Evolutionary conservation across 1,284 basidiomycete genomes (phyloP), one percentile per base, ranked within the genome.

Genomic region (Ceratobasidium sp.): DNA sequence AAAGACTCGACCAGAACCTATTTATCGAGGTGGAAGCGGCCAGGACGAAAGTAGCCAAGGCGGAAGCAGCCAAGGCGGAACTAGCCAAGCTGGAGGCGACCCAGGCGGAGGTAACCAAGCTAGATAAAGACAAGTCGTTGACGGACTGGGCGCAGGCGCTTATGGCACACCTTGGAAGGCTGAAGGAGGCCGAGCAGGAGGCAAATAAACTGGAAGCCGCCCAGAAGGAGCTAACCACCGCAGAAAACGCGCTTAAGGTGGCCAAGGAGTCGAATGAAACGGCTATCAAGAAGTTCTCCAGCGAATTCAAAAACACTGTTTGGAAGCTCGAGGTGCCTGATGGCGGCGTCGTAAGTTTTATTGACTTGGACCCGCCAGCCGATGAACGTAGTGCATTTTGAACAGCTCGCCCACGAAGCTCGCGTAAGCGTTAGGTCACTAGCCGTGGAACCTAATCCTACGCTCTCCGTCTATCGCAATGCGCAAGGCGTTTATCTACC

Each of bases 401-500:
- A 64, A 35, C 31, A 64, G 61, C 61, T 64, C 11, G 61, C 37
- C 11, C 61, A 64, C 20, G 61, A 64, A 23, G 8, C 61, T 64
- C 61, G 61, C 61, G 61, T 64, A 20, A 64, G 37, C 37, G 26
- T 64, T 64, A 64, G n/a, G 11, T 64, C 61, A 23, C 61, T 64
- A 11, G 31, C 33, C 11, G 31, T 39, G 13, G 37, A 42, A 23
- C 33, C 37, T 23, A 42, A 64, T 23, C 61, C 61, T 37, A 64
- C 61, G n/a, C 37, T 64, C 20, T 64, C 61, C 33, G 61, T 64
- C 61, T 64, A 39, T 42, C 61, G 61, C 3, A 64, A 35, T 33
- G 33, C 31, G 42, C 61, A 64, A 42, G 61, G 61, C 37, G 61
- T 64, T 64, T 64, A 39, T 23, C 37, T 64, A 15, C 61, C 61